Base-by-base conservation (phyloP, 2,329 filamentous ascomycete species). In the Xylaria sp. region DNA sequence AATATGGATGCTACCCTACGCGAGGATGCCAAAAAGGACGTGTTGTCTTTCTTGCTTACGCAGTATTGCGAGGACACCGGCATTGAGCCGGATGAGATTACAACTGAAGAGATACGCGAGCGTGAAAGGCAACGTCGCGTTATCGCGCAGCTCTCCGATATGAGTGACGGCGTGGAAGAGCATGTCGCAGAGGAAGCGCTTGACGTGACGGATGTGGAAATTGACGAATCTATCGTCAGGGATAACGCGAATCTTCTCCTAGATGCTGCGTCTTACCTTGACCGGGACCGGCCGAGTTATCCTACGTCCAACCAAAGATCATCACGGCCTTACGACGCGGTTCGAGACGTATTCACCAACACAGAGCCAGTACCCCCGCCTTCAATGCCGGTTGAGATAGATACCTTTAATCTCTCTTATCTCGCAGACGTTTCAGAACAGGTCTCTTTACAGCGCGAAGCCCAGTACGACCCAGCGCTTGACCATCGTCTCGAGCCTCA, bases 261-360 rank as follows among this genome's bases (percentile, higher is more conserved):
- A 17, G 68, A 73, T 27, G 72, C 78, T 53, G 73, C 74, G 2
- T 66, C 69, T 14, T 62, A 73, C 36, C 50, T 75, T 24, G 74
- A 76, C 14, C 56, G 61, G 14, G 71, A 73, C 4, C 56, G 59
- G 17, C 70, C 69, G 9, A 59, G 71, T 3, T 45, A 62, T 6
- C 56, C 69, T 5, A 47, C 69, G 2, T 55, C 71, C 3, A 72
- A 54, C 42, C 71, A 71, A 55, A 69, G 77, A 63, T 61, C 71
- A 17, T 80, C 81, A 11, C 78, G 81, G 27, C 81, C 81, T 0
- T 84, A 83, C 66, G 82, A 84, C 70, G 82, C 82, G 1, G 81
- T 84, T 27, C 75, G 82, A 51, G 82, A 84, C 60, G 79, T 83
- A 5, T 82, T 84, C 60, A 80, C 78, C 2, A 75, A 75, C 50